Evolutionary conservation across 805 yeast genomes (phyloP).

Genomic region (Nadsonia fulvescens): DNA sequence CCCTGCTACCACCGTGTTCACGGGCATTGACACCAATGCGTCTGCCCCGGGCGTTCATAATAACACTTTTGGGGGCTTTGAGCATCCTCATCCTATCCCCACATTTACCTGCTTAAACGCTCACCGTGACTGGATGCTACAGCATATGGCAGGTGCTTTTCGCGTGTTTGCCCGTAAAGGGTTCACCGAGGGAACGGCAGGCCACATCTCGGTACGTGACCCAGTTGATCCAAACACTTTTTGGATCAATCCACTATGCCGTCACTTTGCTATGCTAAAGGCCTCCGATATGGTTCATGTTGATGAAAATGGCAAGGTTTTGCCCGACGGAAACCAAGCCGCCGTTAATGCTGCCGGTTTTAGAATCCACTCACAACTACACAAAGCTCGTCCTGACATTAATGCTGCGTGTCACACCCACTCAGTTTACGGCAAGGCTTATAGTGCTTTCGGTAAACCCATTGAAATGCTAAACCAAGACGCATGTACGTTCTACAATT

Average conservation of each 20-base stretch:
- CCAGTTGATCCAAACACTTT: slow-evolving; percentile 66
- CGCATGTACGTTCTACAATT: slow-evolving; percentile 45
- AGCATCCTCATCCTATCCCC: slow-evolving; percentile 41
- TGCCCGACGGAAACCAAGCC: slow-evolving; percentile 38
- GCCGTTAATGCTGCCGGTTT: slow-evolving; percentile 55
- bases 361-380: slow-evolving; percentile 49
- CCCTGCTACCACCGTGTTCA: no score
- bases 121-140: slow-evolving; percentile 31
- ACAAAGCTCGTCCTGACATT: slow-evolving; percentile 51
- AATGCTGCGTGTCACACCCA: slow-evolving; percentile 60
- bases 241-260: slow-evolving; percentile 82
- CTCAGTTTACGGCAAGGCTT: slow-evolving; percentile 46
- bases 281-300: slow-evolving; percentile 47
- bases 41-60: no score
- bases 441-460: slow-evolving; percentile 43
- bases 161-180: slow-evolving; percentile 67
- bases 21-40: no score
- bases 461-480: slow-evolving; percentile 74
- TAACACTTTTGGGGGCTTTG: no score
- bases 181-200: slow-evolving; percentile 63
- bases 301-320: slow-evolving; percentile 42
- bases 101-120: slow-evolving; percentile 28
- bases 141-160: slow-evolving; percentile 77
- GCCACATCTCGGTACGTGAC: slow-evolving; percentile 73
- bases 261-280: slow-evolving; percentile 44